Percentiles rank a stretch among this genome's conserved stretches.
phyloP scores from a whole-genome alignment of 345 rosid genomes.

The Salix exigua region DNA sequence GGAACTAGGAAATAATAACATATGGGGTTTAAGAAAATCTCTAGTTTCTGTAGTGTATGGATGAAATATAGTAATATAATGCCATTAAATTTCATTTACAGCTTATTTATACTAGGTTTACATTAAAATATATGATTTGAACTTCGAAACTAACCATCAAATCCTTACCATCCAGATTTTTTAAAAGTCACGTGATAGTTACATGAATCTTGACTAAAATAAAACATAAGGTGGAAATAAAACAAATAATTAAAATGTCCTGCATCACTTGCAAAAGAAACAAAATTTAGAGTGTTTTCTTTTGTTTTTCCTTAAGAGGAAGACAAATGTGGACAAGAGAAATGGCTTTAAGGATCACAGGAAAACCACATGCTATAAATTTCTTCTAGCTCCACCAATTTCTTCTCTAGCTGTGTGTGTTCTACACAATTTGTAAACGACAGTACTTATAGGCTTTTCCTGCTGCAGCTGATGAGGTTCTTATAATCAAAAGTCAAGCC shows the following conservation, averaged over 20 bases:
- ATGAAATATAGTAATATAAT: too few relatives aligned
- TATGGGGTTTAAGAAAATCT: neutral
- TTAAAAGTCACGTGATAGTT: neutral
- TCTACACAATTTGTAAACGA: neutral
- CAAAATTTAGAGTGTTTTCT: neutral
- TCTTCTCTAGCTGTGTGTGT: neutral
- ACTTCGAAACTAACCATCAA: neutral
- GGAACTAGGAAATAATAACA: neutral
- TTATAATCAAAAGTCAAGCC: conserved; percentile 83
- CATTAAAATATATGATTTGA: neutral
- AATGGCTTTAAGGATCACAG: neutral
- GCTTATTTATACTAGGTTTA: neutral
- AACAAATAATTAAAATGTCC: neutral
- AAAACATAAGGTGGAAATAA: neutral
- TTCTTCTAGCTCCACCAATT: conserved; percentile 2
- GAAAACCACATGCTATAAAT: neutral
- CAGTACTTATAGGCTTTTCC: conserved; percentile 14
- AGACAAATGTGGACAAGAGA: neutral
- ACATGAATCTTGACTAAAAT: neutral
- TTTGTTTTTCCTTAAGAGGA: neutral
- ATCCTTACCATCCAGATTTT: neutral
- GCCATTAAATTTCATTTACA: neutral
- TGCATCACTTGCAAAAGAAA: neutral
- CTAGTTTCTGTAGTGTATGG: neutral
- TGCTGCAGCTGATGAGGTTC: conserved; percentile 80